Conservation (phyloP, 805 yeast genomes). For the Lipomyces mesembrius region DNA sequence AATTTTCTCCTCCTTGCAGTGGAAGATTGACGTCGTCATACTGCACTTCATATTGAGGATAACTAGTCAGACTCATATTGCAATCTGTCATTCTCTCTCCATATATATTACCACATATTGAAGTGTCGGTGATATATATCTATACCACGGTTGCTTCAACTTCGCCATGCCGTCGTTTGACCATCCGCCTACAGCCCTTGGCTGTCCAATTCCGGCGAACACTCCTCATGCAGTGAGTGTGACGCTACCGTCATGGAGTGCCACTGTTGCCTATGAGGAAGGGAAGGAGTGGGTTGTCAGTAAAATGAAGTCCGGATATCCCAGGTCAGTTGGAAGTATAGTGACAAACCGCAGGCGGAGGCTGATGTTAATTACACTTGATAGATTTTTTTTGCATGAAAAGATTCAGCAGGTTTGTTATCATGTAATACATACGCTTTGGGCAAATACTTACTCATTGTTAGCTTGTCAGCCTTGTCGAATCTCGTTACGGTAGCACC, state of each 20-base stretch:
- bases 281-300: constrained; percentile 80
- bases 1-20: not conserved
- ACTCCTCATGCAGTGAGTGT: constrained; percentile 94
- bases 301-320: constrained; percentile 86
- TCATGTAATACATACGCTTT: not conserved
- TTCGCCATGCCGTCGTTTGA: constrained; percentile 32
- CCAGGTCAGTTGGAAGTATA: constrained; percentile 65
- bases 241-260: constrained; percentile 93
- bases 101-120: not conserved
- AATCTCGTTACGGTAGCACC: constrained; percentile 74
- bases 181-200: constrained; percentile 52
- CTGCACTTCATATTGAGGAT: too few species aligned
- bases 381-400: constrained; percentile 47
- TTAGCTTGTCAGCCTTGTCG: constrained; percentile 46
- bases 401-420: constrained; percentile 45
- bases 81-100: not conserved
- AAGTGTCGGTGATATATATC: not conserved
- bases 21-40: too few species aligned
- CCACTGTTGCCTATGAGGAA: constrained; percentile 89
- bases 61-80: too few species aligned
- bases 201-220: constrained; percentile 86
- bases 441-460: not conserved
- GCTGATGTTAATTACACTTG: constrained; percentile 69
- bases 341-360: not conserved
- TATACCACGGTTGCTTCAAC: not conserved